Evolutionary conservation across 306 rosid genomes (phyloP).

Genomic region (Adenanthera pavonina): DNA sequence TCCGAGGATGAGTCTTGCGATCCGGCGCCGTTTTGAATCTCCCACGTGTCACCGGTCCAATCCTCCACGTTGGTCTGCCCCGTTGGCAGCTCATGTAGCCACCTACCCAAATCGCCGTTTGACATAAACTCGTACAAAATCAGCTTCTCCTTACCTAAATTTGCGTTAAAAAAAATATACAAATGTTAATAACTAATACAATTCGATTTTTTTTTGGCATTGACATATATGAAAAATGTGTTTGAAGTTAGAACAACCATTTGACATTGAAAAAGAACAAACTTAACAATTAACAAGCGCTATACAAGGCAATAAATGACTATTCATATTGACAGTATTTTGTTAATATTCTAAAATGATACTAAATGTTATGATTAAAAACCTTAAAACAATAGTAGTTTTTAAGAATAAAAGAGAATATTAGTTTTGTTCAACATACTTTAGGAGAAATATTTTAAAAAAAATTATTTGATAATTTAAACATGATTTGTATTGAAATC

Average conservation of each 20-base stretch:
- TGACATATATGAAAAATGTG: not conserved
- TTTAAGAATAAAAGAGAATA: no score
- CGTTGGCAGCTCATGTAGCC: constrained; percentile 91
- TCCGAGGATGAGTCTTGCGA: constrained; percentile 54
- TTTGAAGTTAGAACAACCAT: not conserved
- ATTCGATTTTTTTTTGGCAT: not conserved
- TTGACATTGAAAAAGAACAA: not conserved
- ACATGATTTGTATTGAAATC: no score
- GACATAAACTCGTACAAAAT: constrained; percentile 83
- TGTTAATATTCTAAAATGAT: no score
- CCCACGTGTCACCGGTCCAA: constrained; percentile 96
- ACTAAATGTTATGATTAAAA: no score
- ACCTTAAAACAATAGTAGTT: no score
- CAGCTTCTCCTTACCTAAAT: constrained; percentile 82
- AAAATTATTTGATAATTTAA: no score
- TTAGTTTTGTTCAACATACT: no score
- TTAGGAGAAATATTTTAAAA: no score
- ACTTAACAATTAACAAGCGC: not conserved
- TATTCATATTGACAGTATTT: not conserved
- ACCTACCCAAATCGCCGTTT: constrained; percentile 88
- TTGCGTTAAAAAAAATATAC: not conserved
- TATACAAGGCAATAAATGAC: not conserved
- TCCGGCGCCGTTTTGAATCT: constrained; percentile 49
- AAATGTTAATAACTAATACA: not conserved
- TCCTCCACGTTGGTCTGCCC: constrained; percentile 94